A percentile compares a stretch with the other conserved stretches of the same genome.
Conservation (phyloP, 495 filamentous ascomycete species). For the Cetradonia linearis region DNA sequence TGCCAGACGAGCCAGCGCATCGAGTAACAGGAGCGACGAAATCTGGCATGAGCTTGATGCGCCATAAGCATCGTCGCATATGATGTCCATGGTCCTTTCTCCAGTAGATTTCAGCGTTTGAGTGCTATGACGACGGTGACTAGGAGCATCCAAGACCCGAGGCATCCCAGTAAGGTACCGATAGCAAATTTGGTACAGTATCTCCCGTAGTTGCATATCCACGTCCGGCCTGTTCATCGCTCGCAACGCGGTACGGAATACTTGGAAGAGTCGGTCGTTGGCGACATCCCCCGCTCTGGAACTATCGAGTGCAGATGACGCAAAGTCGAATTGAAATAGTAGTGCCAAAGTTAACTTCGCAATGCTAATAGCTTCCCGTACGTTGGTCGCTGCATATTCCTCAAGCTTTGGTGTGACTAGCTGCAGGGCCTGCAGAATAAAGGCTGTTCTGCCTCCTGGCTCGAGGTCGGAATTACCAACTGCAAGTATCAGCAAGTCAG, state of each 20-base stretch:
- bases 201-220: slow-evolving; percentile 61
- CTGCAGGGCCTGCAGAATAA: slow-evolving; percentile 77
- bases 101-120: slow-evolving; percentile 68
- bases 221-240: slow-evolving; percentile 62
- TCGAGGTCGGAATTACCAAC: slow-evolving; percentile 67
- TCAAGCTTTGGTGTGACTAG: slow-evolving; percentile 79
- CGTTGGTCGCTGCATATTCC: slow-evolving; percentile 51
- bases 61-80: slow-evolving; percentile 88
- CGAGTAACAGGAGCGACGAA: slow-evolving; percentile 67
- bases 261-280: slow-evolving; percentile 79
- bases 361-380: slow-evolving; percentile 58
- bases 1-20: slow-evolving; percentile 57
- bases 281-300: slow-evolving; percentile 57
- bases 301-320: slow-evolving; percentile 33
- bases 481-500: slow-evolving; percentile 67
- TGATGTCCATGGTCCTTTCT: slow-evolving; percentile 65
- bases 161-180: slow-evolving; percentile 69
- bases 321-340: slow-evolving; percentile 60
- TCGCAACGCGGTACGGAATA: slow-evolving; percentile 73
- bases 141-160: slow-evolving; percentile 31
- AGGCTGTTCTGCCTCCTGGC: slow-evolving; percentile 51
- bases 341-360: slow-evolving; percentile 67
- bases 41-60: slow-evolving; percentile 72
- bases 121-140: slow-evolving; percentile 50
- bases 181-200: slow-evolving; percentile 81